Base-by-base conservation (phyloP, 129 eudicot genomes). In the Silybum marianum region DNA sequence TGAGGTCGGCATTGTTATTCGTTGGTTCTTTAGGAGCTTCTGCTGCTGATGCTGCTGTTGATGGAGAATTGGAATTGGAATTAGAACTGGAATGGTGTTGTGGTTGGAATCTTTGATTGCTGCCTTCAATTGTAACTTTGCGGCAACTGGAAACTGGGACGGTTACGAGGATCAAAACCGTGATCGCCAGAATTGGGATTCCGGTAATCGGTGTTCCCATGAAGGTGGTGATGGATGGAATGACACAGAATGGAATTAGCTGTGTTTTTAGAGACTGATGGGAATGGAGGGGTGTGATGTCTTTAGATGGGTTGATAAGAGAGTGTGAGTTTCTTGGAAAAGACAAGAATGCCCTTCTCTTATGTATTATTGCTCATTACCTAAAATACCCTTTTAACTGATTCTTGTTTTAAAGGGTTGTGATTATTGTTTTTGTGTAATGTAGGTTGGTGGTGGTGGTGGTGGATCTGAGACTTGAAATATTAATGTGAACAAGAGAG, bases 1-100 rank as follows among this genome's bases (percentile, higher is more conserved):
- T 77, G 25, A 81, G 86, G 72, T 84, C 83, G 23, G 23, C 25
- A 22, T 78, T 46, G 32, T 32, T 23, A 34, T 78, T 84, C 46
- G 25, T 84, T 8, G 91, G 80, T 81, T 66, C 75, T 30, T 74
- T 71, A 13, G 93, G 90, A 62, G 81, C 81, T n/a, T n/a, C n/a
- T 68, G 85, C 28, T 68, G 84, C 86, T 70, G 85, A 10, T 70
- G 84, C 69, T 67, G 88, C 65, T 36, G 83, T 22, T 18, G 66
- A 78, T 46, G 44, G 9, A 23, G 91, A 85, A 54, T 70, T 13
- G 66, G 38, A 40, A 6, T 67, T 11, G 30, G 91, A 85, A 54
- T 70, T 13, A 54, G 36, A 40, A 9, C 60, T 40, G 76, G 82
- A 69, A 79, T 42, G 73, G 4, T 63, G 71, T 83, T 72, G 69